Base-by-base conservation (phyloP, 768 basidiomycete species). In the Cyclocybe cylindracea region DNA sequence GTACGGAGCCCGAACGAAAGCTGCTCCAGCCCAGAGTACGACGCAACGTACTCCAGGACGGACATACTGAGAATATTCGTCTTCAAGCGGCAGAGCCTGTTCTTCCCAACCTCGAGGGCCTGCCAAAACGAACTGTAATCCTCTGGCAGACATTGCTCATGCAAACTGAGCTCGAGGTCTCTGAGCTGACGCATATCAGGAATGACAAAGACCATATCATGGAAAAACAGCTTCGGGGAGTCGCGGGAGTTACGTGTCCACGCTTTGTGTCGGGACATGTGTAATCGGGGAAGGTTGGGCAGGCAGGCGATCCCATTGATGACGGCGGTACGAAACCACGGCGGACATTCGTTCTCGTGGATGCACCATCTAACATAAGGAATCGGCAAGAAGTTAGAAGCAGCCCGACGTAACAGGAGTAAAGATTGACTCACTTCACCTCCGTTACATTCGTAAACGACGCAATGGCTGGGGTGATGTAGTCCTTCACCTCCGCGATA, bases 1-100 rank as follows among this genome's bases (percentile, higher is more conserved):
- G 44, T 45, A n/a, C 44, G 44, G 19, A 33, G 44, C 36, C 44
- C 44, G 11, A 33, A 34, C n/a, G 44, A 45, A 34, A 45, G 44
- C n/a, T 33, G 10, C 11, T 45, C 44, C 13, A 45, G 16, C 19
- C 44, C 44, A 14, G 44, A 45, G 36, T 45, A 45, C n/a, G 44
- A 45, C 31, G 44, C 44, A 18, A 45, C 31, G 36, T 45, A 45
- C 19, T 45, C 44, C 10, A 45, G 44, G 19, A 35, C 44, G 18
- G 44, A 32, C 44, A 45, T 45, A 35, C 44, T 45, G 24, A 45
- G 32, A 1, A 35, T 35, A 29, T 45, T 45, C n/a, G 44, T 45
- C 44, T 35, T 45, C 32, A 45, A 29, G 16, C 32, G 36, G 14
- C 10, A n/a, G 9, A 45, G 32, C 32, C 36, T 45, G 31, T 33